Base-by-base conservation (phyloP, 257 asterid species). In the Jasminum sambac region DNA sequence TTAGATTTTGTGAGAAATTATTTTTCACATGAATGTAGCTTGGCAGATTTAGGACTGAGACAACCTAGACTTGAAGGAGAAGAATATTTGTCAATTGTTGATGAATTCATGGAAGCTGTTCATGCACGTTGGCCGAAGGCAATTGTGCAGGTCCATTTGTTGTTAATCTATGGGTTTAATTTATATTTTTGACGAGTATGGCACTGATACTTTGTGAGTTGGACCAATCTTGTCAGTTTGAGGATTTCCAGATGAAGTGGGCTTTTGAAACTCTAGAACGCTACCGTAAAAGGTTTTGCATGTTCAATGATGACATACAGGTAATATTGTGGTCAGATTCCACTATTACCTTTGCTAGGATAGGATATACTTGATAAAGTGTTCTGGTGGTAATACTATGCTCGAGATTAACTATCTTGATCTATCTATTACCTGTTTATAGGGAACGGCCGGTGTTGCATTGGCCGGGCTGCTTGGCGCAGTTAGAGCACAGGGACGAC, bases 101-200 rank as follows among this genome's bases (percentile, higher is more conserved):
- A 95, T 81, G 99, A 95, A 86, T 87, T 95, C 83, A 89, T 95
- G 96, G 98, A 95, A 81, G 99, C 99, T 75, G 90, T 95, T 79
- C 99, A 91, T 91, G 88, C 98, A 50, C 99, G 99, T 74, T 95
- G 99, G 99, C 99, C 99, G 34, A 95, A 95, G 86, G 99, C 99
- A 83, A 82, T 91, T 84, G 98, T 95, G 84, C 99, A 95, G 98
- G 99, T 95, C 69, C 63, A 21, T 67, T 81, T 68, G 39, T 67
- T 75, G 63, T 44, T 69, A 66, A 77, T 44, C 42, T 11, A 39
- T 64, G 50, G 58, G 72, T 52, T 68, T 61, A 30, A 64, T 68
- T 5, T 66, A 69, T 77, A 58, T 61, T 55, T 17, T 64, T 66
- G 67, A 55, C 58, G 66, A 67, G 65, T 26, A 63, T 64, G 50